Evolutionary conservation across 208 protist genomes (phyloP).

Genomic region (Leishmania tarentolae): DNA sequence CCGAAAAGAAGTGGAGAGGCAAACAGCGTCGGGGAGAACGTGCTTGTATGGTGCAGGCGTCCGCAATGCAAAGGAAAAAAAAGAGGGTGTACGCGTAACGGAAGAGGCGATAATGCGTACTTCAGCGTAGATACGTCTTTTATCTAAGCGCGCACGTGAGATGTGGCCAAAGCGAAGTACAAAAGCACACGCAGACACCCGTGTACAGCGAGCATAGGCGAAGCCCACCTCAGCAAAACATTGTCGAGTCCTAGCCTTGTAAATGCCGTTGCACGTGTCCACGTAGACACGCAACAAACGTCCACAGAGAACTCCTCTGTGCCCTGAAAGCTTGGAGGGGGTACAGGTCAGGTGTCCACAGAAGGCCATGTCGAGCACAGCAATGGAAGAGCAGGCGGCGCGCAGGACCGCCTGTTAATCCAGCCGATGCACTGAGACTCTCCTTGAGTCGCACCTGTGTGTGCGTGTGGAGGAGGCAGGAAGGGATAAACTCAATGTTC

Average conservation of each 20-base stretch:
- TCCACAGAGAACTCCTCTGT: neutral
- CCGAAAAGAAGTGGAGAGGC: too few relatives aligned
- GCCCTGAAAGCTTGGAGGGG: neutral
- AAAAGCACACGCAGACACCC: neutral
- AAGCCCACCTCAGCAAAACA: neutral
- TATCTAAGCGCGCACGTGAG: too few relatives aligned
- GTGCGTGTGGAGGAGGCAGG: neutral
- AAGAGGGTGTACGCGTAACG: too few relatives aligned
- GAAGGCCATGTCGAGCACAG: neutral
- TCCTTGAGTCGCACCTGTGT: neutral
- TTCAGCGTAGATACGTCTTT: too few relatives aligned
- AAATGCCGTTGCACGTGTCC: neutral
- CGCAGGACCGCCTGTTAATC: neutral
- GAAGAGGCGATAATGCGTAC: too few relatives aligned
- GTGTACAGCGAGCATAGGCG: neutral
- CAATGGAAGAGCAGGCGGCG: neutral
- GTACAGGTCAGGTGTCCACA: neutral
- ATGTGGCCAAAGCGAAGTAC: neutral
- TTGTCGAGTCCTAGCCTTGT: neutral
- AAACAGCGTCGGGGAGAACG: too few relatives aligned
- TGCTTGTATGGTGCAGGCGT: too few relatives aligned
- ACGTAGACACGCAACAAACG: neutral
- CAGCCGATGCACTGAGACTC: neutral
- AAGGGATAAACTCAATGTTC: neutral
- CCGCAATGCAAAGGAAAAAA: too few relatives aligned